Evolutionary conservation across 257 asterid genomes (phyloP), one percentile per base, ranked within the genome.

Genomic region (Salvia rosmarinus): DNA sequence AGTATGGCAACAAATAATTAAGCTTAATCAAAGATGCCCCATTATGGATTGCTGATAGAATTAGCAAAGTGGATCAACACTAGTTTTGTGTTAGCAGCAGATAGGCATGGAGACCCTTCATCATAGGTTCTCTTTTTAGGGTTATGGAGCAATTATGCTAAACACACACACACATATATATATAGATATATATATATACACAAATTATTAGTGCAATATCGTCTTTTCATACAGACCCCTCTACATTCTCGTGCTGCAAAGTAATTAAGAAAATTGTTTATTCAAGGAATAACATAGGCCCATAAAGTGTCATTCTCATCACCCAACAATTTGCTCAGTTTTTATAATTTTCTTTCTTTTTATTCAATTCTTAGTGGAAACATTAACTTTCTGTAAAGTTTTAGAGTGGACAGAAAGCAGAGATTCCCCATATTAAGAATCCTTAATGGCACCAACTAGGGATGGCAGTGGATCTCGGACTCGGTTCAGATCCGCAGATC

Each of bases 331-430:
- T 20, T 64, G 71, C 75, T 67, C 55, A 59, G 57, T 34, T 65
- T 70, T 75, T 75, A 54, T 32, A 42, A 12, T 23, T 39, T 40
- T 14, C 19, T 50, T 9, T 51, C 23, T 72, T n/a, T 70, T 66
- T 19, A 52, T 39, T 39, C 44, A n/a, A 60, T 72, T 64, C 64
- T 68, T 13, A 83, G 83, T 83, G 87, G 87, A 78, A 80, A 68
- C 76, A 75, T 75, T 52, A 32, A 37, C 82, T 83, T 80, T 83
- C 43, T 75, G 80, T 73, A 83, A 83, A 80, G 87, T 69, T 68
- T 25, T 73, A n/a, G 44, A 79, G 50, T 71, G 85, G 77, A 83
- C 71, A 67, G 51, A 69, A 77, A 75, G 67, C 70, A 65, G 25
- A 78, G 77, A 77, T 80, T 79, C 82, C 77, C 80, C 71, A 28